Evolutionary conservation across 345 rosid genomes (phyloP), one percentile per base, ranked within the genome.

Genomic region (Dipteronia sinensis): DNA sequence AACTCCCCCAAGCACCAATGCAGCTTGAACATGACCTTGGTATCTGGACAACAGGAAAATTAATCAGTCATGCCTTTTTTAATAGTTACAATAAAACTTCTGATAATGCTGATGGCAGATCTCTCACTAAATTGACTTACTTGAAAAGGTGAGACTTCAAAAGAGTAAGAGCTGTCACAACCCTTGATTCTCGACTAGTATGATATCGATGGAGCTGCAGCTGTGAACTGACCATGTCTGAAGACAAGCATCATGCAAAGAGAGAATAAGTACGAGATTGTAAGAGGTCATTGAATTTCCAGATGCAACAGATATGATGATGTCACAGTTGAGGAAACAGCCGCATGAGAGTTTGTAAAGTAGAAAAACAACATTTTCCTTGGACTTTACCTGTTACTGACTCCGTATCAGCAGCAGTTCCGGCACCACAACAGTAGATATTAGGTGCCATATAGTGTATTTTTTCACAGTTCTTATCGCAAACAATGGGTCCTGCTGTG

Each of bases 381-480:
- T 68, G 31, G 31, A 76, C 25, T 22, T 53, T 79, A 95, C 98
- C 98, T 62, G 98, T 95, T 51, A 95, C 98, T 46, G 98, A 95
- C 87, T 93, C 98, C 1, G 98, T 91, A 81, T 95, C 98, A 62
- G 98, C 98, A 79, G 97, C 98, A 49, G 93, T 92, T 86, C 98
- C 98, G 1, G 97, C 98, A 82, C 95, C 98, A 86, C 98, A 95
- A 74, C 98, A 93, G 63, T 92, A 93, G 42, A 93, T 91, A 80
- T 95, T 95, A 46, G 98, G 98, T n/a, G 98, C 98, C 98, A 95
- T 91, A 56, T 91, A 93, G 73, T 93, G 98, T 77, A 95, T 95
- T 77, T 95, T 95, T 86, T 95, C 98, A 69, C 98, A 95, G 72
- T 95, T 95, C 85, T 95, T 94, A 80, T 95, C 98, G 77, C 97